Evolutionary conservation across 148 eudicot genomes (phyloP), one percentile per base, ranked within the genome.

Genomic region (Arctostaphylos glauca): DNA sequence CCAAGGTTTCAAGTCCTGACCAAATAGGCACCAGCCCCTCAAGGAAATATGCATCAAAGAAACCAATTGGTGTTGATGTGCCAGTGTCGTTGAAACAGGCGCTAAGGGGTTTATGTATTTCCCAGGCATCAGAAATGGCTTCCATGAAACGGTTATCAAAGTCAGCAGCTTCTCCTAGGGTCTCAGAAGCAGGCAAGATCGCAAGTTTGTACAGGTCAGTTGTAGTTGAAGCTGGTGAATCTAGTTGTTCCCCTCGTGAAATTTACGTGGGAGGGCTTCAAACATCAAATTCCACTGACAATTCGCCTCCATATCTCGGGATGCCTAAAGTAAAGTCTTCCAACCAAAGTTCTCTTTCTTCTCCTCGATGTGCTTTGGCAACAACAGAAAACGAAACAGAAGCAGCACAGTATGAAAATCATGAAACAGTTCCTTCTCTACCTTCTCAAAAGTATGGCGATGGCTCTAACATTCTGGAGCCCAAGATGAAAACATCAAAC

Each of bases 101-200:
- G 54, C 86, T 96, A 60, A 90, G 99, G 83, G 99, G 99, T 19
- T 84, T 96, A 49, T 92, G 94, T 89, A 93, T 96, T 83, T 94
- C 99, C 80, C 98, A 96, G 80, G 97, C 98, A 77, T 95, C 99
- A 25, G 97, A 96, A 87, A 89, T 90, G 92, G 98, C 99, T 44
- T 91, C 97, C 55, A 83, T 90, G 82, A 96, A 88, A 86, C 86
- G 95, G 14, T 81, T 88, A 73, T 87, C 92, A 8, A 90, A 88
- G 89, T 55, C 93, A 14, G 85, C 88, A 13, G 88, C 88, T 77
- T 89, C 98, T 80, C 92, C 90, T 41, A 72, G 89, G 62, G 41
- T 90, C 23, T 92, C 93, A 21, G 94, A 93, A 88, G 88, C 90
- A 64, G 90, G 96, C 76, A 91, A 81, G 81, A 87, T 88, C 18